Conservation (phyloP, 495 filamentous ascomycete species). For the Aspergillus coremiiformis region DNA sequence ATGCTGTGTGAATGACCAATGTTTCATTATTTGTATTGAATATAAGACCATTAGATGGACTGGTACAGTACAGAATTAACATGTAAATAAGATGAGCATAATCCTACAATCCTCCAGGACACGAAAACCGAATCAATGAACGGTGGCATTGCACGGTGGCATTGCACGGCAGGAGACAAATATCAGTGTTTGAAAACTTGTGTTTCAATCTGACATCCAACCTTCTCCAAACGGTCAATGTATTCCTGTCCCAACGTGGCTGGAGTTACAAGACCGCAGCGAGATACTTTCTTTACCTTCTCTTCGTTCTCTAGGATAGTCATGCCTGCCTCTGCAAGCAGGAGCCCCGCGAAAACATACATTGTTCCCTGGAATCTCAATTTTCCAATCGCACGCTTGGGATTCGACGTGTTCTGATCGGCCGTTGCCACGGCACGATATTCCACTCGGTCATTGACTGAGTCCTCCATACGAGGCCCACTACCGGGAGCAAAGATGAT, state of each 20-base stretch:
- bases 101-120: too few species aligned
- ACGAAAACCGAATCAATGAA: background rate
- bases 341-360: constrained; percentile 64
- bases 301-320: constrained; percentile 59
- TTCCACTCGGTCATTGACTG: constrained; percentile 51
- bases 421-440: constrained; percentile 59
- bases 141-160: background rate
- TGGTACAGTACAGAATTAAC: background rate
- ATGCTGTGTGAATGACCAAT: background rate
- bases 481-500: constrained; percentile 58
- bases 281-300: constrained; percentile 47
- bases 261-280: constrained; percentile 72
- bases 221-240: constrained; percentile 59
- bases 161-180: background rate
- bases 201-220: constrained; percentile 56
- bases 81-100: background rate
- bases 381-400: constrained; percentile 50
- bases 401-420: constrained; percentile 37
- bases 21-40: background rate
- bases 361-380: constrained; percentile 53
- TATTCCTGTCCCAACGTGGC: constrained; percentile 73
- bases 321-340: constrained; percentile 63
- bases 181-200: constrained; percentile 30
- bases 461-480: constrained; percentile 54
- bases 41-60: background rate